Base-by-base conservation (phyloP, 306 rosid species). In the Acacia confusa region DNA sequence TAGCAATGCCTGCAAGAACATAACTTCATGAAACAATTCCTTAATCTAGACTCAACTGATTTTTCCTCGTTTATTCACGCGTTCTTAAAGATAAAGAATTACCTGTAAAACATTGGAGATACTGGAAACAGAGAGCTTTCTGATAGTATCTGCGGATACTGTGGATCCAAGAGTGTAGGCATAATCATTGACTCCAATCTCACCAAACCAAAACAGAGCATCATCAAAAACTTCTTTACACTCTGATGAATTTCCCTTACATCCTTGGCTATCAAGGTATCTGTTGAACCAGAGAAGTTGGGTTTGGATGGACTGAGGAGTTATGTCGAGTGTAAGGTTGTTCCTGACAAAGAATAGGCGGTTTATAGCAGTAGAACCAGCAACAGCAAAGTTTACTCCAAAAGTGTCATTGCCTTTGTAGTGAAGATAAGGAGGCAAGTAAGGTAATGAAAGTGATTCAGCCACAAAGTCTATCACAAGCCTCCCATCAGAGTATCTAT, bases 381-480 rank as follows among this genome's bases (percentile, higher is more conserved):
- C 99, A 34, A 95, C 96, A 24, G 99, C 99, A 55, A 95, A 95
- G 86, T 95, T 95, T 6, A 89, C 91, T 2, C 99, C 99, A 19
- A n/a, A 81, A 76, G 89, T 70, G 17, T 80, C 87, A 0, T 86
- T 79, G 7, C 84, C 72, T 72, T 72, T 82, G 67, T 58, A 19
- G 77, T 83, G 83, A 0, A 44, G 83, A 77, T 90, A 95, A 25
- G 99, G 97, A 0, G 89, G 84, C 82, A 95, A 74, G 80, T 84
- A 89, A 0, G 98, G 99, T 55, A 55, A 52, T 20, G 96, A 87
- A 0, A 95, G 83, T 16, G 98, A n/a, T 75, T 94, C 88, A 0
- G 99, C 85, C 2, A 92, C 85, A 41, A 95, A 95, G 50, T 95
- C 99, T 7, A 95, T 92, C 24, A 52, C 97, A 9, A 95, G 92